Evolutionary conservation across 2,329 filamentous ascomycete species (phyloP), one percentile per base, ranked within the genome.

Genomic region (Phoma sp.): DNA sequence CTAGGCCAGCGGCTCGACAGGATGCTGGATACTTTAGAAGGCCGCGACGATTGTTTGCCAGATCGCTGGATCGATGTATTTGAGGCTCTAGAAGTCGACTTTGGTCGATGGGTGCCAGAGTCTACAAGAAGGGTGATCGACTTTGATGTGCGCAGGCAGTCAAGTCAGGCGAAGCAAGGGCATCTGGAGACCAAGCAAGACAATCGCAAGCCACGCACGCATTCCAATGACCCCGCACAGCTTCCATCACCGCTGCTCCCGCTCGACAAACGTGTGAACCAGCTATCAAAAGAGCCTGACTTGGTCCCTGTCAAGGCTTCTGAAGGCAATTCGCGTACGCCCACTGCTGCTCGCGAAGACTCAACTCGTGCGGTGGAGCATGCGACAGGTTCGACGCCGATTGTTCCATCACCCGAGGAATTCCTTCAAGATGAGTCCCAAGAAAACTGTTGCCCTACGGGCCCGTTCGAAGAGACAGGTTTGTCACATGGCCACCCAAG

Each of bases 11-110:
- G 86, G 35, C 80, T 98, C 57, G 95, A 99, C 72, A 85, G 82
- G 45, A 91, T 97, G 83, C 82, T 99, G 11, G 93, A 99, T 74
- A 83, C 85, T 29, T 80, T 98, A 2, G 95, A 98, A 73, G 93
- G 91, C 1, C 82, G 87, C 49, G 82, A 89, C 38, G 95, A 99
- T 67, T 91, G 89, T 0, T 78, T 99, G 8, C 95, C 95, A 0
- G 89, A 96, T 36, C 73, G 79, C 25, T 99, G 93, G 95, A 85
- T 98, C 51, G 91, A 96, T 65, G 83, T 87, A 4, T 88, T 98
- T 77, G 95, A 98, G 72, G 76, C 78, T 0, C 79, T 96, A 4
- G 95, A 99, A 72, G 79, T 82, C 9, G 84, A 87, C 27, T 96
- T 93, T 73, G 85, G 86, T 7, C 83, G 87, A 23, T 99, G 95